Base-by-base conservation (phyloP, 495 filamentous ascomycete genomes). In the Umbilicaria muhlenbergii region DNA sequence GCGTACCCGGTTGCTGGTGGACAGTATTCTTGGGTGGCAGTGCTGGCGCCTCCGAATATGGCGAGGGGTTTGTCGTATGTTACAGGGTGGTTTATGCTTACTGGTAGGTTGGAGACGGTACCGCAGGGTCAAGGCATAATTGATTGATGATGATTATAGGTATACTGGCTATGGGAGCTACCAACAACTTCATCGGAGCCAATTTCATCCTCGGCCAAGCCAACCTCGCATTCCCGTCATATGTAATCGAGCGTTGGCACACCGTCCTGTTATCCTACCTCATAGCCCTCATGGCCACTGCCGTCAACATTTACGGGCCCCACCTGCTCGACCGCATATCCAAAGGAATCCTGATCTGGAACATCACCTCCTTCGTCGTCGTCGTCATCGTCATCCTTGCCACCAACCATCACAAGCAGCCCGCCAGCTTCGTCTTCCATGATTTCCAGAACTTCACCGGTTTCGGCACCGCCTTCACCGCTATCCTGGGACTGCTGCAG, bases 391-490 rank as follows among this genome's bases (percentile, higher is more conserved):
- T 64, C 0, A 65, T 76, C 36, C 59, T 76, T 10, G 69, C 71
- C 3, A 65, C 56, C 6, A 74, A 74, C 33, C 63, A 73, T 35
- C 61, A 74, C 53, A 75, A 74, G 48, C 68, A 77, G 39, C 51
- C 66, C 0, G 62, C 70, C 3, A 66, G 62, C 33, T 76, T 78
- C 43, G 74, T 77, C 12, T 75, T 76, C 55, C 43, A 49, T 2
- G 64, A 73, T 12, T 76, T 78, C 51, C 66, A 77, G 45, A 76
- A 77, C 44, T 59, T 63, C 36, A 68, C 71, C 1, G 74, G 74
- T 17, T 74, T 71, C 45, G 60, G 62, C 14, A 53, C 58, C 6
- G 59, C 65, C 0, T 75, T 73, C 57, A 61, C 67, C 10, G 67
- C 66, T 0, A 66, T 77, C 18, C 45, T 77, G 12, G 73, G 73